Base-by-base conservation (phyloP, 2,329 filamentous ascomycete species). In the Pseudogymnoascus sp. region DNA sequence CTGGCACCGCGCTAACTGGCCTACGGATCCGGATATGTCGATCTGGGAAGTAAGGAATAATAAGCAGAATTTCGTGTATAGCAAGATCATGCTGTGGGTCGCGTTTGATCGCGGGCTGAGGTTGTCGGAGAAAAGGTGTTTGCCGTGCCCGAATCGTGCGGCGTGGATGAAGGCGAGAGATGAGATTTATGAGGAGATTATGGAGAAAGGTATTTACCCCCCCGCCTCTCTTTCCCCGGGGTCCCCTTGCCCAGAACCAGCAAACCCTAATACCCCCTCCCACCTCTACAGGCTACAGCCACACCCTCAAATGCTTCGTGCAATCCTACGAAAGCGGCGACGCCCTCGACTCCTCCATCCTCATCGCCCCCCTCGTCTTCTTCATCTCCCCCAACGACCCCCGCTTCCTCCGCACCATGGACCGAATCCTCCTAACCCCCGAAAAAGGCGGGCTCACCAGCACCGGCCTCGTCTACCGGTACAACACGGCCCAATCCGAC, bases 31-130 rank as follows among this genome's bases (percentile, higher is more conserved):
- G 11, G 89, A 92, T 70, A 91, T 91, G 88, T 91, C 87, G 2
- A 92, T 92, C 69, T 92, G 89, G 89, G 89, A 92, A 72, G 88
- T 91, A 5, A 83, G 89, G 44, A 89, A 89, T 67, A 77, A 85
- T 69, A 88, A 88, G 71, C 88, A 91, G 73, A 84, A 91, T 70
- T 92, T 91, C 68, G 84, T 87, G 12, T 92, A 92, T 74, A 90
- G 86, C n/a, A 90, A 92, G 71, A 81, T 92, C 66, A 90, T 92
- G 86, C 80, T 92, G 21, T 92, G 89, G 89, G 89, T 92, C 3
- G 88, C 89, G 16, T 84, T 92, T 66, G 89, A 92, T 72, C 85
- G 89, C 4, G 89, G 86, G 8, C 76, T 92, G 11, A 87, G 89
- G 1, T 81, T 92, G 0, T 80, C 87, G 3, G 88, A 92, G 16